Evolutionary conservation across 2,329 filamentous ascomycete genomes (phyloP), one percentile per base, ranked within the genome.

Genomic region (Fusarium papillatum): DNA sequence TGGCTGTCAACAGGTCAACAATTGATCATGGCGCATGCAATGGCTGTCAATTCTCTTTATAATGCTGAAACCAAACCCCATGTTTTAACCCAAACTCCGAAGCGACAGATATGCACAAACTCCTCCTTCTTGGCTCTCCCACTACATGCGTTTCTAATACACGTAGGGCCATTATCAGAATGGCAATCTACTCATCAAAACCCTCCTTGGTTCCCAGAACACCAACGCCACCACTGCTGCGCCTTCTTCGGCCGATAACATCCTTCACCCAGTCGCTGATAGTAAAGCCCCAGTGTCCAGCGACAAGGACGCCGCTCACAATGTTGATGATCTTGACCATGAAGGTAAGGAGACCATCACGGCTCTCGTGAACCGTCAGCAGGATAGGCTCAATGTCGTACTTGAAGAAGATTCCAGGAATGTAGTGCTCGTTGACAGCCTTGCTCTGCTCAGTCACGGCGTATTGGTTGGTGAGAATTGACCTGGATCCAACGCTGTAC

Each of bases 371-470:
- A 50, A 99, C 93, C 34, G 94, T 93, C 65, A 99, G 88, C 83
- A 97, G 87, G 79, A 99, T 96, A 2, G 97, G 97, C 88, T 99
- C 97, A 79, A 99, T 98, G 83, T 98, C 96, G 86, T 98, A 99
- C 87, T 98, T 99, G 90, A 99, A 95, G 83, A 98, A 99, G 73
- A 99, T 92, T 38, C 97, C 97, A 0, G 97, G 97, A 1, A 98
- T 91, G 70, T 87, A 74, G 78, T 88, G 92, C 80, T 97, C 94
- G 66, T 88, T 87, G 50, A 97, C 90, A 41, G 88, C 86, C 80
- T 93, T 91, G 78, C 90, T 93, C 87, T 98, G 96, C 82, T 96
- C 95, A 1, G 96, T 98, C 1, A 98, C 97, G 71, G 96, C 97
- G 87, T 99, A 99, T 85, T 99, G 97, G 88, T 99, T 99, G 19